phyloP scores from a whole-genome alignment of 2,329 filamentous ascomycete species.

The Paraconiothyrium brasiliense region DNA sequence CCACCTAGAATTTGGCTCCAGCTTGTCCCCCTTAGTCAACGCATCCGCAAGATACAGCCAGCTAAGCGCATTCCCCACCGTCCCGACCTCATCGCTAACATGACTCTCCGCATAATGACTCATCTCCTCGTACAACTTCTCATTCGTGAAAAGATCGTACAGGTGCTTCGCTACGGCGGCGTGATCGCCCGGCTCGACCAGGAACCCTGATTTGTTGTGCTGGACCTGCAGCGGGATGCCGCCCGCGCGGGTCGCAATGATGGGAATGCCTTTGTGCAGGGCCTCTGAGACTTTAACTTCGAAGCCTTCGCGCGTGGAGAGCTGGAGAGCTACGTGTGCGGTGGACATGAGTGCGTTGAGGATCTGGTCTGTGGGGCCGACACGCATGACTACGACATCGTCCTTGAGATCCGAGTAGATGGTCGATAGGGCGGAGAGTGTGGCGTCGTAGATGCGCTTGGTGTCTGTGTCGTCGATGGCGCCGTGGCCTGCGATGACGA shows the following conservation, averaged over 20 bases:
- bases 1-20: constrained; percentile 71
- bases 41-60: constrained; percentile 82
- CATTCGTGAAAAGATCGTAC: constrained; percentile 71
- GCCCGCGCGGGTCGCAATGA: constrained; percentile 79
- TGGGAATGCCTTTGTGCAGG: constrained; percentile 79
- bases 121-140: constrained; percentile 73
- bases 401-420: constrained; percentile 60
- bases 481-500: constrained; percentile 80
- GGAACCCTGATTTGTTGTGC: constrained; percentile 74
- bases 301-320: constrained; percentile 84
- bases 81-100: constrained; percentile 83
- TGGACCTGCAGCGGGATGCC: constrained; percentile 83
- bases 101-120: constrained; percentile 69
- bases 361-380: constrained; percentile 81
- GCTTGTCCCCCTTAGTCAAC: constrained; percentile 65
- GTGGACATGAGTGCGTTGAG: constrained; percentile 79
- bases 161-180: constrained; percentile 74
- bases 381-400: constrained; percentile 77
- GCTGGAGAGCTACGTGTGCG: constrained; percentile 77
- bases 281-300: constrained; percentile 89
- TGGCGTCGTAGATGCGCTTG: constrained; percentile 75
- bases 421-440: constrained; percentile 71
- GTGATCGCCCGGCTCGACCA: constrained; percentile 76
- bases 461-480: constrained; percentile 85
- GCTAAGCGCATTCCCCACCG: constrained; percentile 77